phyloP scores from a whole-genome alignment of 768 basidiomycete species.

The Symmetrospora coprosmae region DNA sequence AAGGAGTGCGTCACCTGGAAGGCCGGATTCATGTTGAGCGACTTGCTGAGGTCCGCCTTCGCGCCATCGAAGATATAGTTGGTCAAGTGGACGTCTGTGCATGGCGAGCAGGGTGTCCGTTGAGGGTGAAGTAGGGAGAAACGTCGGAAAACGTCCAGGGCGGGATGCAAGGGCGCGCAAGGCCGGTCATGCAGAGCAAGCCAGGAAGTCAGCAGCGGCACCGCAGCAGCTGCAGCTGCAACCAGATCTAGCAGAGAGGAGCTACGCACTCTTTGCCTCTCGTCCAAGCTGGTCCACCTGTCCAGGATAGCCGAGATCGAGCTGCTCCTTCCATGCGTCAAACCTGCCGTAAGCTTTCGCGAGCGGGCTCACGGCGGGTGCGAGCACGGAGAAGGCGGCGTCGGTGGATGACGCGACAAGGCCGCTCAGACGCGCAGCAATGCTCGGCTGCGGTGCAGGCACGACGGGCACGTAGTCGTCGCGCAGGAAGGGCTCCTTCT shows the following conservation, averaged over 20 bases:
- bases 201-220: too few relatives aligned
- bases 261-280: slow-evolving; percentile 23
- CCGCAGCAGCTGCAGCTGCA: too few relatives aligned
- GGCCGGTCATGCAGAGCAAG: too few relatives aligned
- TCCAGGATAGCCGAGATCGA: slow-evolving; percentile 20
- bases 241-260: too few relatives aligned
- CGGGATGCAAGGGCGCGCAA: too few relatives aligned
- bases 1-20: slow-evolving; percentile 98
- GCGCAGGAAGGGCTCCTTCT: slow-evolving; percentile 7
- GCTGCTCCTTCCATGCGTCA: slow-evolving; percentile 13
- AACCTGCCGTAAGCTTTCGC: not conserved
- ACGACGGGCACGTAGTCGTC: slow-evolving; percentile 6
- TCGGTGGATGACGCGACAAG: not conserved
- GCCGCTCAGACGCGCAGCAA: not conserved
- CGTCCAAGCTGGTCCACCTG: slow-evolving; percentile 17
- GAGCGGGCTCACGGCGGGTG: slow-evolving; percentile 16
- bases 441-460: not conserved
- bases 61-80: slow-evolving; percentile 97
- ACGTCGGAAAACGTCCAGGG: not conserved
- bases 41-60: slow-evolving; percentile 87
- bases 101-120: not conserved
- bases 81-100: slow-evolving; percentile 42
- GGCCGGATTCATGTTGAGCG: slow-evolving; percentile 76
- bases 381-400: not conserved
- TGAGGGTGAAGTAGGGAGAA: not conserved